Percentiles rank a stretch among this genome's conserved stretches.
Evolutionary conservation across 139 green algal genomes (phyloP).

Genomic region (Volvox africanus): DNA sequence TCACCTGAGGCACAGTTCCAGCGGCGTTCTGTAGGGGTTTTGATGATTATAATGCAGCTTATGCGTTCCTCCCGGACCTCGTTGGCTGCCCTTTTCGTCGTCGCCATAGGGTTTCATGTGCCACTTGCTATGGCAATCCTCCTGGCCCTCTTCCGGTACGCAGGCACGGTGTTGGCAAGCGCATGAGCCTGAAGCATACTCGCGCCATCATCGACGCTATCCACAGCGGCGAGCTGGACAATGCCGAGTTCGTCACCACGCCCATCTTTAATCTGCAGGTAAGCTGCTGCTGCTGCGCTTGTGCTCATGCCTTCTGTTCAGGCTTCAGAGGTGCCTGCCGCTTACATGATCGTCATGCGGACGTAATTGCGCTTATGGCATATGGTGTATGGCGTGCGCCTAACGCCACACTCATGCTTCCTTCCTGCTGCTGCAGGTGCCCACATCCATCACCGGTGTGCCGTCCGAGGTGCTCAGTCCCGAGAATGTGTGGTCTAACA

Average conservation of each 20-base stretch:
- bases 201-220: slow-evolving; percentile 97
- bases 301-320: too few relatives aligned
- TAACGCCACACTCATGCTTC: too few relatives aligned
- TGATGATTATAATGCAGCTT: too few relatives aligned
- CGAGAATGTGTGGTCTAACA: slow-evolving; percentile 71
- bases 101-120: too few relatives aligned
- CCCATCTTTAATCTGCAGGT: slow-evolving; percentile 91
- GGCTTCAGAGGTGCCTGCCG: too few relatives aligned
- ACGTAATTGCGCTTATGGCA: too few relatives aligned
- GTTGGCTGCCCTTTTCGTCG: too few relatives aligned
- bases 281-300: background rate
- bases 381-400: too few relatives aligned
- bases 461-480: slow-evolving; percentile 83
- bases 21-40: too few relatives aligned
- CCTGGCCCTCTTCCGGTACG: background rate
- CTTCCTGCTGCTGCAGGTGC: slow-evolving; percentile 46
- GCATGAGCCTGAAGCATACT: slow-evolving; percentile 94
- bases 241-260: slow-evolving; percentile 70
- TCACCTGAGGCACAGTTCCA: too few relatives aligned
- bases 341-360: too few relatives aligned
- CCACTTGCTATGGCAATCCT: background rate
- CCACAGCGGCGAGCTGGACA: slow-evolving; percentile 86
- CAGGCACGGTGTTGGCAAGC: slow-evolving; percentile 88
- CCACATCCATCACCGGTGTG: slow-evolving; percentile 72
- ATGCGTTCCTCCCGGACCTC: too few relatives aligned